These are phyloP conservation scores for Hyparrhenia diplandra DNA, from an alignment of 176 grass and related monocot genomes.

Conservation along the genomic window DNA sequence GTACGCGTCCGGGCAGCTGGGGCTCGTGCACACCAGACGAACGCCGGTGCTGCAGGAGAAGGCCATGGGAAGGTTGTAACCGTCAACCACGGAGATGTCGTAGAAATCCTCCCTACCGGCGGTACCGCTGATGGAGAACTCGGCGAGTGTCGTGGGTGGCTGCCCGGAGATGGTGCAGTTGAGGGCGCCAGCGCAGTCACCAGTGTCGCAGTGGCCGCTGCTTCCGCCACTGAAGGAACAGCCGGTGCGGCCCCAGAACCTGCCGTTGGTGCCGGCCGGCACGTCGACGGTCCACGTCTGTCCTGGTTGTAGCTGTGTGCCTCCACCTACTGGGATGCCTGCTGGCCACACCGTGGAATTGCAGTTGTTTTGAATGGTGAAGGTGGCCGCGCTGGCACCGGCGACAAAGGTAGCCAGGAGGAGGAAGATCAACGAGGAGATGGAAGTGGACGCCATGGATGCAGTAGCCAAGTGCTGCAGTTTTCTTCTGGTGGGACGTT, in stretches of 20 bases:
- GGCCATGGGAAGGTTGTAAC: constrained; percentile 4
- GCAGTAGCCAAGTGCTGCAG: no score
- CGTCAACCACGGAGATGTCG: constrained; percentile 7
- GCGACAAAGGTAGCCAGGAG: not conserved
- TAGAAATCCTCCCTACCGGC: not conserved
- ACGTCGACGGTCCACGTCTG: not conserved
- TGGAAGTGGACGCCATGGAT: not conserved
- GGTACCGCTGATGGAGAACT: not conserved
- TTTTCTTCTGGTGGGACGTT: no score
- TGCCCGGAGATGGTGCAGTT: not conserved
- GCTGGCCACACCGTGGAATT: constrained; percentile 47
- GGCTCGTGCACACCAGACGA: not conserved
- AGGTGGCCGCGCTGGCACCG: constrained; percentile 6
- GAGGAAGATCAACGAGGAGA: constrained; percentile 4
- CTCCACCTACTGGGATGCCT: not conserved
- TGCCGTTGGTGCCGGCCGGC: not conserved
- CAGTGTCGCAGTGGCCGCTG: not conserved
- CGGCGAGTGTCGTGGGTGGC: not conserved
- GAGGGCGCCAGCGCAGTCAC: not conserved
- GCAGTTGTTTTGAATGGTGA: constrained; percentile 52
- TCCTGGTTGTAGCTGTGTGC: not conserved
- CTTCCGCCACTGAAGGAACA: not conserved
- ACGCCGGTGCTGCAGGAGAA: constrained; percentile 13
- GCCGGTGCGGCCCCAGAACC: constrained; percentile 24
- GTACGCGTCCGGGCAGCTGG: not conserved